Conservation (phyloP, 768 basidiomycete species). For the Gautieria morchelliformis region DNA sequence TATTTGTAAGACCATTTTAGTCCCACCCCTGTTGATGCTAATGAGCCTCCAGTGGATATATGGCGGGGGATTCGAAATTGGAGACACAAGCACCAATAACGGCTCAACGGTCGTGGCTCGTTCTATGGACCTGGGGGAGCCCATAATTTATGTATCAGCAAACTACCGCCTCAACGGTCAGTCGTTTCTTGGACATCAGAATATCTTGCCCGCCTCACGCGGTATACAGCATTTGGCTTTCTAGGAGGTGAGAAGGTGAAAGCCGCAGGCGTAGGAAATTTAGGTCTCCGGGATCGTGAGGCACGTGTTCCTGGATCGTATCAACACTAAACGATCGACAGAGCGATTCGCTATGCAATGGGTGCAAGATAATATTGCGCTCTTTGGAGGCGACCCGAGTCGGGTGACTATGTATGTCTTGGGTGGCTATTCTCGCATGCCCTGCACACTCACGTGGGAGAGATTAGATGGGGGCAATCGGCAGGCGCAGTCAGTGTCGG, state of each 20-base stretch:
- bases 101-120: constrained; percentile 23
- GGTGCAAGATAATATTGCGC: constrained; percentile 25
- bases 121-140: constrained; percentile 22
- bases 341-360: constrained; percentile 23
- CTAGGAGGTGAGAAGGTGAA: constrained; percentile 9
- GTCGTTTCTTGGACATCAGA: neutral
- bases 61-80: constrained; percentile 25
- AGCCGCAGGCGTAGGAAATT: constrained; percentile 11
- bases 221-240: constrained; percentile 9
- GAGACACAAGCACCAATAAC: constrained; percentile 14
- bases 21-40: neutral
- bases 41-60: constrained; percentile 27
- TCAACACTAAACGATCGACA: neutral
- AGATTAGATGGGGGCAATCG: constrained; percentile 40
- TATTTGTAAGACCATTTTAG: constrained; percentile 31
- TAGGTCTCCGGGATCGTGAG: constrained; percentile 14
- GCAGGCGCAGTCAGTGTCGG: constrained; percentile 49
- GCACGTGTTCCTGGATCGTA: neutral
- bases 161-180: constrained; percentile 31
- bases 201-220: neutral
- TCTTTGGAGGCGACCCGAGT: constrained; percentile 28
- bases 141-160: constrained; percentile 29
- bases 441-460: neutral
- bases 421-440: neutral
- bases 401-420: constrained; percentile 2